Base-by-base conservation (phyloP, 257 asterid species). In the Przewalskia tangutica region DNA sequence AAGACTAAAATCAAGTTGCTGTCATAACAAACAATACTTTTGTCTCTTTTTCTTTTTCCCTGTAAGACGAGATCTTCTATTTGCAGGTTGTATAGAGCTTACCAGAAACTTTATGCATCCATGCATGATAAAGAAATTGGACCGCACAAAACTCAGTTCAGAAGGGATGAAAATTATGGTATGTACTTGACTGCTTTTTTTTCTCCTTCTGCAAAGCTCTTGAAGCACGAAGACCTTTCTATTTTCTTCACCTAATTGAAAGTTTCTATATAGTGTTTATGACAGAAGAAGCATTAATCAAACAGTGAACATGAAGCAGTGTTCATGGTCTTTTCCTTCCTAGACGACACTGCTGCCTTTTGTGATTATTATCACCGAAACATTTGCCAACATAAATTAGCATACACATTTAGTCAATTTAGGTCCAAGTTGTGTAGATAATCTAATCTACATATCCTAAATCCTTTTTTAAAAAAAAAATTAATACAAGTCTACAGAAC, bases 91-190 rank as follows among this genome's bases (percentile, higher is more conserved):
- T 91, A 89, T 79, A 89, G 97, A 86, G 98, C 97, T 54, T 96
- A 94, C 88, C 97, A 91, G 84, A 89, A 85, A 86, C 89, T 96
- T 55, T 94, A 92, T 81, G 86, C 83, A 44, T 92, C 98, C 84
- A 96, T 94, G 99, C 99, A 94, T 82, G 93, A 91, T 70, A 91
- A 91, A 84, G 94, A 85, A 84, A 83, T 82, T 51, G 98, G 98
- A 84, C 97, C 97, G 66, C 97, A 96, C 88, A 96, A 89, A 88
- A 94, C 99, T 83, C 98, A 93, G 89, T 96, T 94, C 81, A 91
- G 98, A 89, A 92, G 98, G 90, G 98, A 96, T 83, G 97, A 92
- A 84, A 90, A 90, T 88, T 93, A 93, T 84, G 99, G 99, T 96
- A 88, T 2, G 8, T 64, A 16, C 54, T 81, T 65, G 65, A 79